Conservation (phyloP, 2,329 filamentous ascomycete species). For the Tolypocladium ophioglossoides region DNA sequence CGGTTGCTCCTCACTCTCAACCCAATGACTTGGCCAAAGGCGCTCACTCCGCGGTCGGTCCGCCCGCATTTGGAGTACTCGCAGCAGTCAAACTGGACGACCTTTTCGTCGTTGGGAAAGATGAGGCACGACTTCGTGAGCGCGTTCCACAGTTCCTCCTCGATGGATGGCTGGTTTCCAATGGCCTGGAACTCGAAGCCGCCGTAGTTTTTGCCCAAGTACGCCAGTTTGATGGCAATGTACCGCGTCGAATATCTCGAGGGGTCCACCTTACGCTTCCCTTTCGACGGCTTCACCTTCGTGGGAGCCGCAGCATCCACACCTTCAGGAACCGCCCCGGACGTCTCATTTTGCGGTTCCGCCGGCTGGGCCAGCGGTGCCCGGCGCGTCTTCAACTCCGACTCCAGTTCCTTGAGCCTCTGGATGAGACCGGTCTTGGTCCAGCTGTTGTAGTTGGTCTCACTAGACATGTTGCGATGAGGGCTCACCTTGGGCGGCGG, state of each 20-base stretch:
- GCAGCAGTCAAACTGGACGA: constrained; percentile 70
- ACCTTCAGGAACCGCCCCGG: background rate
- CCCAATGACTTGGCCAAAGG: constrained; percentile 91
- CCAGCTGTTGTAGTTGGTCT: constrained; percentile 52
- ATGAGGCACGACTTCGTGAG: constrained; percentile 75
- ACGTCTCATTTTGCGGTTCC: background rate
- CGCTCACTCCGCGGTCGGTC: constrained; percentile 87
- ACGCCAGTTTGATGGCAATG: constrained; percentile 88
- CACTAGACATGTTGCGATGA: constrained; percentile 17
- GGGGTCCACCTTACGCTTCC: constrained; percentile 57
- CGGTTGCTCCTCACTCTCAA: constrained; percentile 71
- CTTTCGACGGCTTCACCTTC: constrained; percentile 25
- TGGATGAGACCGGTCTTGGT: constrained; percentile 56
- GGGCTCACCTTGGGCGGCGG: background rate
- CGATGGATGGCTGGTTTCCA: constrained; percentile 68
- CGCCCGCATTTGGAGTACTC: constrained; percentile 94
- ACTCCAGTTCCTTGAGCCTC: constrained; percentile 58
- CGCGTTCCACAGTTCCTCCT: constrained; percentile 90
- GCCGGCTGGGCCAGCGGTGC: constrained; percentile 6
- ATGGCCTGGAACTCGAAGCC: constrained; percentile 81
- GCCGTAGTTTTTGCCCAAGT: constrained; percentile 83
- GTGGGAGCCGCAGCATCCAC: background rate
- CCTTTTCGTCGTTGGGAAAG: constrained; percentile 51
- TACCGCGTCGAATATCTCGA: constrained; percentile 72
- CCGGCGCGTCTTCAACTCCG: constrained; percentile 43